Evolutionary conservation across 2,329 filamentous ascomycete genomes (phyloP).

Genomic region (Fusarium goolgardi): DNA sequence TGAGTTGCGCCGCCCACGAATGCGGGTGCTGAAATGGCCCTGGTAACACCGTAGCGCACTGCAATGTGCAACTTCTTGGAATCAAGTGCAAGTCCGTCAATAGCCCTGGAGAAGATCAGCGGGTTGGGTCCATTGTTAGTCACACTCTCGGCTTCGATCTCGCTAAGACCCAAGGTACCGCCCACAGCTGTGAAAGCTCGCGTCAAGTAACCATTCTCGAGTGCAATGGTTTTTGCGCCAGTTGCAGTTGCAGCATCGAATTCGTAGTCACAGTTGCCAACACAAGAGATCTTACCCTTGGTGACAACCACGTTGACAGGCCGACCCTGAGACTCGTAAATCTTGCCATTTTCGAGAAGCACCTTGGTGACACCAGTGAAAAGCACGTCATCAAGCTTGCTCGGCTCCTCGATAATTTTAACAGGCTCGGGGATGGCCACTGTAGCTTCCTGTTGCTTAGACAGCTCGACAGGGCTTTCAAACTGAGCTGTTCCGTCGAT

Average conservation of each 20-base stretch:
- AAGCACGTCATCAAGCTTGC: conserved; percentile 56
- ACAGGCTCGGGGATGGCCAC: conserved; percentile 55
- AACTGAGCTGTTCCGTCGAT: conserved; percentile 70
- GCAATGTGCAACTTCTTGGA: conserved; percentile 67
- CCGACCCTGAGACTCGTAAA: conserved; percentile 48
- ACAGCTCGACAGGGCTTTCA: conserved; percentile 64
- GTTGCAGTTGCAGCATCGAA: conserved; percentile 52
- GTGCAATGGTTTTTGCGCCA: conserved; percentile 55
- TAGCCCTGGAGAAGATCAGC: conserved; percentile 65
- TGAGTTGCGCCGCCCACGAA: conserved; percentile 58
- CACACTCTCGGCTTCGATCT: conserved; percentile 68
- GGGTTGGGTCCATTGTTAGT: conserved; percentile 64
- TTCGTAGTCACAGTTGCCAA: conserved; percentile 64
- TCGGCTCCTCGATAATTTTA: conserved; percentile 57
- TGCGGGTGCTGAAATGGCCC: conserved; percentile 67
- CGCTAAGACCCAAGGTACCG: conserved; percentile 69
- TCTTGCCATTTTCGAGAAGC: conserved; percentile 59
- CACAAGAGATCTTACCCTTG: conserved; percentile 65
- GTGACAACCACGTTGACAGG: conserved; percentile 63
- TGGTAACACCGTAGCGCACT: conserved; percentile 67
- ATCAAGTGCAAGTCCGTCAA: conserved; percentile 67
- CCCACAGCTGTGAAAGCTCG: conserved; percentile 71
- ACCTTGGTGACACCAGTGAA: conserved; percentile 68
- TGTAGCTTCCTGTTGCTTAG: conserved; percentile 59
- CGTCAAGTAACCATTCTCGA: conserved; percentile 71